Evolutionary conservation across 2,329 filamentous ascomycete genomes (phyloP).

Genomic region (Fusarium nisikadoi): DNA sequence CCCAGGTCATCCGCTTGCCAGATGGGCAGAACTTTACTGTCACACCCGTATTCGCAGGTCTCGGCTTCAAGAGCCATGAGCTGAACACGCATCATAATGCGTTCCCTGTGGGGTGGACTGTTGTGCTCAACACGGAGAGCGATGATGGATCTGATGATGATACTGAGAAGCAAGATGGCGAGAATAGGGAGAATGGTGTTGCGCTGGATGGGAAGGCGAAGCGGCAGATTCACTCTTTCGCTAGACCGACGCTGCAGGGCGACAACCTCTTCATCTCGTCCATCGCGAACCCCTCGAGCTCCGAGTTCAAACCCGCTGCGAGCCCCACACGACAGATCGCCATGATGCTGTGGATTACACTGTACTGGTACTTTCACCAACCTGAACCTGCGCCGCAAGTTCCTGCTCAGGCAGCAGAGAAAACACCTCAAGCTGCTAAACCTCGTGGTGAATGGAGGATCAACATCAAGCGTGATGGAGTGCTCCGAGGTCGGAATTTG

Average conservation of each 20-base stretch:
- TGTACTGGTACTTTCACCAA: constrained; percentile 99
- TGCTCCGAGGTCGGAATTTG: constrained; percentile 83
- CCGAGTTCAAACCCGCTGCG: constrained; percentile 80
- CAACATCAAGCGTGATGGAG: constrained; percentile 85
- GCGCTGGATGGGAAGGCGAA: constrained; percentile 30
- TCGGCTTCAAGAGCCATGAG: constrained; percentile 88
- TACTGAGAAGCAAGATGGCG: constrained; percentile 33
- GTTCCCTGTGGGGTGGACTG: constrained; percentile 89
- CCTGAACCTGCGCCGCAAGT: constrained; percentile 74
- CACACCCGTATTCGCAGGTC: constrained; percentile 87
- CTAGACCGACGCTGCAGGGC: constrained; percentile 76
- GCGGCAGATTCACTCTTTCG: constrained; percentile 60
- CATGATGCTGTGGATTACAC: constrained; percentile 94
- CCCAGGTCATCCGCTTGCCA: constrained; percentile 74
- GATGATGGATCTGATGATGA: constrained; percentile 34
- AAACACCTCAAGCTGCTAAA: constrained; percentile 74
- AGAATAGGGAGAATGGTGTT: constrained; percentile 34
- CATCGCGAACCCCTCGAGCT: constrained; percentile 83
- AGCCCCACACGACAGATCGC: constrained; percentile 91
- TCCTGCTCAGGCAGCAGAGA: constrained; percentile 68
- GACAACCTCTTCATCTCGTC: constrained; percentile 93
- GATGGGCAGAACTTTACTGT: constrained; percentile 88
- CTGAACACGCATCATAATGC: constrained; percentile 73
- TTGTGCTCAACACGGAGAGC: constrained; percentile 78
- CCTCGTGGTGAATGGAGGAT: constrained; percentile 90